phyloP scores from a whole-genome alignment of 768 basidiomycete species.

The Tricholoma saponaceum region DNA sequence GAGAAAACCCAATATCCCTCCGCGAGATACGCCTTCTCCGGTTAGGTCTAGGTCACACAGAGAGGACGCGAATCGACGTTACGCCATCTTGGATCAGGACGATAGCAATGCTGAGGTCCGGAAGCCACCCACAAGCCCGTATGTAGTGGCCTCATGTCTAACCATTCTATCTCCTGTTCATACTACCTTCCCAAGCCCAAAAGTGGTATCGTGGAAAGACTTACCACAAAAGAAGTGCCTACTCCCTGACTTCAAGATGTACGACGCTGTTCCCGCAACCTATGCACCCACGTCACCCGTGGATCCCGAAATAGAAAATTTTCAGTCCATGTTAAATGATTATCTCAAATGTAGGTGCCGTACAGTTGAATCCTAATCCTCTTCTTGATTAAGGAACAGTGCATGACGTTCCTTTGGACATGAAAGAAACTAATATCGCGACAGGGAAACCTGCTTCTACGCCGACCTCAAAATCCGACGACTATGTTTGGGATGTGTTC shows the following conservation, averaged over 20 bases:
- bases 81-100: conserved; percentile 41
- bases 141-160: conserved; percentile 1
- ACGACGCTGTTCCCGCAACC: conserved; percentile 59
- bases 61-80: conserved; percentile 42
- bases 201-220: conserved; percentile 51
- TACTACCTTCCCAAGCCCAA: conserved; percentile 38
- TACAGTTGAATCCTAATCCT: background rate
- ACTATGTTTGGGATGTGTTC: conserved; percentile 85
- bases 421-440: background rate
- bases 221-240: conserved; percentile 22
- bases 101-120: conserved; percentile 24
- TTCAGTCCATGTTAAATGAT: conserved; percentile 71
- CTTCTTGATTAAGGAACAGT: conserved; percentile 17
- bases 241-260: conserved; percentile 56
- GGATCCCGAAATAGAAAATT: conserved; percentile 71
- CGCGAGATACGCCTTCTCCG: conserved; percentile 12
- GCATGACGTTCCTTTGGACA: conserved; percentile 21
- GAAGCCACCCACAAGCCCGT: conserved; percentile 38
- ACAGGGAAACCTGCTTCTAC: background rate
- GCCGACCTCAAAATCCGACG: conserved; percentile 27
- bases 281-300: conserved; percentile 23
- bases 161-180: background rate
- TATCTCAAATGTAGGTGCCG: conserved; percentile 56
- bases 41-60: conserved; percentile 13
- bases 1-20: conserved; percentile 8